A percentile compares a stretch with the other conserved stretches of the same genome.
Evolutionary conservation across 768 basidiomycete species (phyloP).

Genomic region (Lentinus tigrinus): DNA sequence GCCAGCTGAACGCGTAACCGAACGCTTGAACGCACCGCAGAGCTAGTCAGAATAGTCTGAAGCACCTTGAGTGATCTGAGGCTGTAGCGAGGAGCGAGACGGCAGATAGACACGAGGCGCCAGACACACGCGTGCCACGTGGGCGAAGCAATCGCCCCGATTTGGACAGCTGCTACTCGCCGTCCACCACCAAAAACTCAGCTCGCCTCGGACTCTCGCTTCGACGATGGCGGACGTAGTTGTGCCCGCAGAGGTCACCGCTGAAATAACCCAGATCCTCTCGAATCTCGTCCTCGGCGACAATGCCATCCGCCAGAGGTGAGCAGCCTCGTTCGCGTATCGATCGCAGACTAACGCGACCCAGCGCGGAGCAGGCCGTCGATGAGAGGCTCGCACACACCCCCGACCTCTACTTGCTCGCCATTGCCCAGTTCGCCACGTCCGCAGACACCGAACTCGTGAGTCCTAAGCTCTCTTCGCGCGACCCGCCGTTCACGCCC

Average conservation of each 20-base stretch:
- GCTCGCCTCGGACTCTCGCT: neutral
- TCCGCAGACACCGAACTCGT: conserved; percentile 79
- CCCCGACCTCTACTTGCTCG: conserved; percentile 78
- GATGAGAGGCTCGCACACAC: conserved; percentile 77
- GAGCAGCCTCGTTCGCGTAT: conserved; percentile 6
- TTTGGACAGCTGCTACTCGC: too few species aligned
- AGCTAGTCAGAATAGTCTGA: too few species aligned
- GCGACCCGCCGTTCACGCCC: neutral
- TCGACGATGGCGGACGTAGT: conserved; percentile 20
- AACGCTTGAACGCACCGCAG: too few species aligned
- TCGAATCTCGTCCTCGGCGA: conserved; percentile 83
- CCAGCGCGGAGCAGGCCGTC: conserved; percentile 76
- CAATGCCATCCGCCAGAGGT: conserved; percentile 79
- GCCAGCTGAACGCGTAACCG: too few species aligned
- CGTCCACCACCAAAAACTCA: too few species aligned
- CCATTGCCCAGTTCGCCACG: conserved; percentile 76
- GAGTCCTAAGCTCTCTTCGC: conserved; percentile 29
- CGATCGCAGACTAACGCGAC: neutral
- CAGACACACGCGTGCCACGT: too few species aligned
- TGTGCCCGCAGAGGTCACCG: conserved; percentile 66
- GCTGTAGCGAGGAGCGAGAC: too few species aligned
- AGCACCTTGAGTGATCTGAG: too few species aligned
- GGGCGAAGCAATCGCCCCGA: too few species aligned
- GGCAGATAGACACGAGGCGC: too few species aligned
- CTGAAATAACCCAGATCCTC: conserved; percentile 79